phyloP scores from a whole-genome alignment of 352 stramenopile genomes.

The Lagenidium giganteum region DNA sequence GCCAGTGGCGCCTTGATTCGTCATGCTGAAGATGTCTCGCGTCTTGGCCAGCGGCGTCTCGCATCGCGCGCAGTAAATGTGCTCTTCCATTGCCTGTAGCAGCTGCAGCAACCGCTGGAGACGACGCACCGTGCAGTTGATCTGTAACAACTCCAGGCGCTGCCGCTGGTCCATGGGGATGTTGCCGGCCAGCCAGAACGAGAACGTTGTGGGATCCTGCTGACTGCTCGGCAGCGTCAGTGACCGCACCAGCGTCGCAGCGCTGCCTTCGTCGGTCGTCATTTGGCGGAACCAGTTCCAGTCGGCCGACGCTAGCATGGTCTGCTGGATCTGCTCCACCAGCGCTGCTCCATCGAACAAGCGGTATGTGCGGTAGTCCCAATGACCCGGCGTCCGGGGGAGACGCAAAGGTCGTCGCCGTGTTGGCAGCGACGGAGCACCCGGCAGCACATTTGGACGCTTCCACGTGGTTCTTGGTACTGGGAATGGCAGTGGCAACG shows the following conservation, averaged over 20 bases:
- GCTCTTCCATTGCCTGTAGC: slow-evolving; percentile 45
- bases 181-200: slow-evolving; percentile 75
- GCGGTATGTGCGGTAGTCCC: slow-evolving; percentile 31
- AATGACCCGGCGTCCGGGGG: slow-evolving; percentile 43
- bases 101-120: slow-evolving; percentile 52
- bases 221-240: slow-evolving; percentile 26
- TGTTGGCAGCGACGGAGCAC: neutral
- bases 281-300: slow-evolving; percentile 57
- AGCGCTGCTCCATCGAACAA: slow-evolving; percentile 56
- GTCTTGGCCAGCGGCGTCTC: slow-evolving; percentile 55
- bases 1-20: slow-evolving; percentile 37
- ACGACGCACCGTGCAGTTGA: slow-evolving; percentile 53
- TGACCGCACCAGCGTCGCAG: slow-evolving; percentile 12
- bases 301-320: slow-evolving; percentile 64
- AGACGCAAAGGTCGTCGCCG: neutral
- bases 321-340: slow-evolving; percentile 59
- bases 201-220: slow-evolving; percentile 63
- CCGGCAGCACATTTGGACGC: neutral
- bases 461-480: too few relatives aligned
- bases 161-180: slow-evolving; percentile 53
- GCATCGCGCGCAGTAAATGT: slow-evolving; percentile 64
- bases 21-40: slow-evolving; percentile 80
- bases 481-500: slow-evolving; percentile 33
- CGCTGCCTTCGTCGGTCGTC: slow-evolving; percentile 8
- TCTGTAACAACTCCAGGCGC: slow-evolving; percentile 52